A percentile compares a stretch with the other conserved stretches of the same genome.
These are phyloP conservation scores for Tulasnella sp. DNA, from an alignment of 768 basidiomycete genomes.

Conservation along the genomic window DNA sequence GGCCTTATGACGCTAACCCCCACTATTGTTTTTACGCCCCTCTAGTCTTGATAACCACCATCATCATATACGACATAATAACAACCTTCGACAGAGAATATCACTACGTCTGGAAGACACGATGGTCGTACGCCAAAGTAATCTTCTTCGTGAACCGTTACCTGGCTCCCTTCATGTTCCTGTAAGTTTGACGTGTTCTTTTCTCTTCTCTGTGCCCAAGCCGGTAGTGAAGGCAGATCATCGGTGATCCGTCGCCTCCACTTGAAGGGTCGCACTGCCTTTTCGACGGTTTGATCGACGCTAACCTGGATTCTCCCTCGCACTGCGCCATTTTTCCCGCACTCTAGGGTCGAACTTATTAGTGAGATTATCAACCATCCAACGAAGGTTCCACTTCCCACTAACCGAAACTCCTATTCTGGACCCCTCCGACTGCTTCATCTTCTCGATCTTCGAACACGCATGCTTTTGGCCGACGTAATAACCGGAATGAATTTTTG, in stretches of 20 bases:
- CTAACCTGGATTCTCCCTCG: background rate
- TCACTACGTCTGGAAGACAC: constrained; percentile 8
- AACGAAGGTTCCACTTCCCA: background rate
- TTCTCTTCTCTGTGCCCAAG: background rate
- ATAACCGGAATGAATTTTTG: background rate
- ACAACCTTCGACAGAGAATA: constrained; percentile 4
- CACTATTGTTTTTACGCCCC: no score
- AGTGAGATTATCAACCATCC: background rate
- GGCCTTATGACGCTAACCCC: background rate
- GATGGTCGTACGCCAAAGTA: background rate
- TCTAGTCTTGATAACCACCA: background rate
- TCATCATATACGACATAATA: constrained; percentile 12
- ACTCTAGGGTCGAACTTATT: background rate
- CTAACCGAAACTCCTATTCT: background rate
- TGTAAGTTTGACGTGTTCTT: background rate
- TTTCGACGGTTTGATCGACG: background rate
- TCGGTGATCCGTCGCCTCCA: background rate
- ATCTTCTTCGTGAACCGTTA: constrained; percentile 1
- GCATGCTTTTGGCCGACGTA: background rate
- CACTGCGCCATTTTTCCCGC: background rate
- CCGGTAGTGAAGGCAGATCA: background rate
- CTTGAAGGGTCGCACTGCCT: background rate
- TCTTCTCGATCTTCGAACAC: background rate
- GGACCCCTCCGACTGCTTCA: background rate
- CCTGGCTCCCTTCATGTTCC: background rate